A percentile compares a stretch with the other conserved stretches of the same genome.
Evolutionary conservation across 192 early-diverging fungal genomes (phyloP).

Genomic region (Mortierella alpina): DNA sequence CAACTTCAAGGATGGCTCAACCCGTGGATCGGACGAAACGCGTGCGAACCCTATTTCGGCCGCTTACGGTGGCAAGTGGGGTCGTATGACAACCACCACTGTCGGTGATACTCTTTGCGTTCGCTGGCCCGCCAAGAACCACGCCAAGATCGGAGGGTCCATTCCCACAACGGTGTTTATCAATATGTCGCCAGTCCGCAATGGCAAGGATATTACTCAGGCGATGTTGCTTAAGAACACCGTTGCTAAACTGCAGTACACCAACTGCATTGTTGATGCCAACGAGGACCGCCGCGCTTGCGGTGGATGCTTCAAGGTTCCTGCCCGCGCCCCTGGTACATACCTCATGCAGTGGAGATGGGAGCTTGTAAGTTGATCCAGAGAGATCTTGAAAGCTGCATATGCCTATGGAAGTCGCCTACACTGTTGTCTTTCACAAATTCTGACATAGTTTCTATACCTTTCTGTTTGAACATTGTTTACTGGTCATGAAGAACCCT

Average conservation of each 20-base stretch:
- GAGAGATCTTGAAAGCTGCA: too few relatives aligned
- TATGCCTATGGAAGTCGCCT: too few relatives aligned
- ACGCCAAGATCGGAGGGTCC: conserved; percentile 20
- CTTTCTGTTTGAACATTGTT: too few relatives aligned
- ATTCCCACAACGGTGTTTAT: conserved; percentile 12
- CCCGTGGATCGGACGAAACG: conserved; percentile 21
- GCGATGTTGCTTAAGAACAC: conserved; percentile 18
- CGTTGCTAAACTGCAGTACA: conserved; percentile 18
- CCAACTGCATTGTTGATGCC: conserved; percentile 1
- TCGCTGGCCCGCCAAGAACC: too few relatives aligned
- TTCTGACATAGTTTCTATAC: too few relatives aligned
- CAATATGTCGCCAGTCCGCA: conserved; percentile 18
- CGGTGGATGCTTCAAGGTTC: conserved; percentile 33
- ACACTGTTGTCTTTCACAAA: too few relatives aligned
- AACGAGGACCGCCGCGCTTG: conserved; percentile 7
- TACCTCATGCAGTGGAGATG: conserved; percentile 30
- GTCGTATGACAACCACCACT: conserved; percentile 8
- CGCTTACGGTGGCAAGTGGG: conserved; percentile 22
- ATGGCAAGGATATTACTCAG: conserved; percentile 1
- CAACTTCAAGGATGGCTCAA: too few relatives aligned
- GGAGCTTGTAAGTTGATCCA: neutral
- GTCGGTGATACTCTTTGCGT: conserved; percentile 24
- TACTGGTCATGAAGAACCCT: too few relatives aligned
- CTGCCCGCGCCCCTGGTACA: conserved; percentile 14
- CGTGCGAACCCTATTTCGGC: neutral